Evolutionary conservation across 768 basidiomycete genomes (phyloP).

Genomic region (Mycena crocata): DNA sequence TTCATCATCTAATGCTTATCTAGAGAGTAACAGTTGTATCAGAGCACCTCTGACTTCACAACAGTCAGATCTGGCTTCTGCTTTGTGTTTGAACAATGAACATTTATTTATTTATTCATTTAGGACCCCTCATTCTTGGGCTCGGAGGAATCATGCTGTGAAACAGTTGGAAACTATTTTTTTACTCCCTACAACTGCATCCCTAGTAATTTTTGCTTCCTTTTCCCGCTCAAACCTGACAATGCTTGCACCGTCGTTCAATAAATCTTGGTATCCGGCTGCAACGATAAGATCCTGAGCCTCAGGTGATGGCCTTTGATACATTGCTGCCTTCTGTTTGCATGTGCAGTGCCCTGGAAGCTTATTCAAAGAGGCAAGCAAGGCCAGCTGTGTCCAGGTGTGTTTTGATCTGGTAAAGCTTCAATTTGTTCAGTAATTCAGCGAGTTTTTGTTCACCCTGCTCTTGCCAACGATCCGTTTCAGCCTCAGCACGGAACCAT

Average conservation of each 20-base stretch:
- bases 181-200: neutral
- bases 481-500: slow-evolving; percentile 3
- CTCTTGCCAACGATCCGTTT: slow-evolving; percentile 12
- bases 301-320: neutral
- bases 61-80: too few species aligned
- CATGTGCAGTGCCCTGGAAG: neutral
- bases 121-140: too few species aligned
- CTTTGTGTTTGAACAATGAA: too few species aligned
- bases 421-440: neutral
- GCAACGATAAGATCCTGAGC: neutral
- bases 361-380: neutral
- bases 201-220: neutral
- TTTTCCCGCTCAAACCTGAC: neutral
- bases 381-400: slow-evolving; percentile 25
- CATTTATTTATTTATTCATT: too few species aligned
- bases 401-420: neutral
- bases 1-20: too few species aligned
- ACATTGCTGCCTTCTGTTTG: slow-evolving; percentile 4
- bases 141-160: too few species aligned
- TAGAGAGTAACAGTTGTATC: too few species aligned
- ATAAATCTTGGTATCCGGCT: neutral
- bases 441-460: neutral
- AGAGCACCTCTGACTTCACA: too few species aligned
- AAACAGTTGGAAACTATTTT: too few species aligned
- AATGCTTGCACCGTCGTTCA: neutral